These are phyloP conservation scores for Nakazawaea anatomiae DNA, from an alignment of 805 yeast species.

Conservation along the genomic window DNA sequence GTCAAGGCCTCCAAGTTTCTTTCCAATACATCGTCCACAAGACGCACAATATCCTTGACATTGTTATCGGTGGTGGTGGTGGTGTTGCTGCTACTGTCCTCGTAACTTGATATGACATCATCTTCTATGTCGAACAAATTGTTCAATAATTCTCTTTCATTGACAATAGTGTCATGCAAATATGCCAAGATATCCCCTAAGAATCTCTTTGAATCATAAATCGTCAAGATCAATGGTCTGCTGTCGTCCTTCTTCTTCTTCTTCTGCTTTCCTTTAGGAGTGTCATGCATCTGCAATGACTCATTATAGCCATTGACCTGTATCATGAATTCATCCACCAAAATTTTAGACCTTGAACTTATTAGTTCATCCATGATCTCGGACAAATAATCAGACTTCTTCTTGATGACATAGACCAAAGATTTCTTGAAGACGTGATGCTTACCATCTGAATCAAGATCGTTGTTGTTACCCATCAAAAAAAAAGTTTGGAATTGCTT, in stretches of 20 bases:
- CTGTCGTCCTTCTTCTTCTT: slow-evolving; percentile 7
- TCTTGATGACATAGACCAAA: slow-evolving; percentile 21
- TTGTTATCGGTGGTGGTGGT: slow-evolving; percentile 13
- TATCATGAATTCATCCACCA: slow-evolving; percentile 60
- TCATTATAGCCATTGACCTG: slow-evolving; percentile 40
- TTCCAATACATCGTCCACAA: slow-evolving; percentile 34
- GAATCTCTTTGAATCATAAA: slow-evolving; percentile 77
- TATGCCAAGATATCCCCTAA: slow-evolving; percentile 86
- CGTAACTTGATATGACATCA: slow-evolving; percentile 14
- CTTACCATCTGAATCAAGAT: slow-evolving; percentile 13
- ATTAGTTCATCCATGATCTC: slow-evolving; percentile 57
- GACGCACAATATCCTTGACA: slow-evolving; percentile 8
- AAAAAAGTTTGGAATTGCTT: slow-evolving; percentile 18
- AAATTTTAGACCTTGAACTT: slow-evolving; percentile 57
- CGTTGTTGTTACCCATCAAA: slow-evolving; percentile 12
- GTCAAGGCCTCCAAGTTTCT: slow-evolving; percentile 48
- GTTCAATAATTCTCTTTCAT: slow-evolving; percentile 74
- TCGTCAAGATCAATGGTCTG: slow-evolving; percentile 55
- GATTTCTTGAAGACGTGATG: slow-evolving; percentile 22
- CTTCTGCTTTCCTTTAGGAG: neutral
- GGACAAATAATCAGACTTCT: slow-evolving; percentile 46
- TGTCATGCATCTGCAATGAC: slow-evolving; percentile 8
- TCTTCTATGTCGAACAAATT: slow-evolving; percentile 47
- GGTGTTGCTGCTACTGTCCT: neutral
- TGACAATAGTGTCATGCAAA: slow-evolving; percentile 78